Base-by-base conservation (phyloP, 2,329 filamentous ascomycete genomes). In the Talaromyces sp. region DNA sequence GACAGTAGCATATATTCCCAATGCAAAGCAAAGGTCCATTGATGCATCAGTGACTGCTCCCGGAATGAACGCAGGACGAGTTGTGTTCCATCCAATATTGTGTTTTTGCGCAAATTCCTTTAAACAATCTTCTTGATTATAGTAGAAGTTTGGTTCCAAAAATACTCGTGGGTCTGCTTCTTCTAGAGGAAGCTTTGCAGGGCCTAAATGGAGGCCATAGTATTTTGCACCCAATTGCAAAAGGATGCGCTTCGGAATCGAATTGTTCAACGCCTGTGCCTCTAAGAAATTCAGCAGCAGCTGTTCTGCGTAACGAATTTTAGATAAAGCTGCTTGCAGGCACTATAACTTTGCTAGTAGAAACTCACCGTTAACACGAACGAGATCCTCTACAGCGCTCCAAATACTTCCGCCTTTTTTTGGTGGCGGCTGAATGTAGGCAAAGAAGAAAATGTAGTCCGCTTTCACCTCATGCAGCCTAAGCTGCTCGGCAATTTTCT, bases 391-490 rank as follows among this genome's bases (percentile, higher is more conserved):
- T 25, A 54, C 57, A 53, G 44, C 57, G 49, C 30, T 54, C 57
- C 57, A 59, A 10, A 59, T 59, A 59, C 30, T 59, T 53, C 49
- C 47, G 33, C 57, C 47, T 19, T 53, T n/a, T 11, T 59, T 80
- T 0, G 81, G 57, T 53, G 22, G 44, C 19, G 57, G 57, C 30
- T 59, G 57, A 52, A 59, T 59, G 57, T 59, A 59, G 19, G 57
- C 57, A 54, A 59, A 59, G 57, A 59, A 59, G 57, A 59, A 59
- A 54, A 59, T 54, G 39, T 59, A 54, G 25, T 59, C 57, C 3
- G 67, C 72, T 57, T 68, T 65, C 39, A 73, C 63, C 10, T 66
- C 66, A 33, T 67, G 62, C 33, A 69, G 65, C 36, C 33, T 59
- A 52, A 59, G 49, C 49, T 59, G 57, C 19, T 53, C 49, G n/a